Percentiles rank a stretch among this genome's conserved stretches.
phyloP scores from a whole-genome alignment of 768 basidiomycete genomes.

The Lentinula detonsa region DNA sequence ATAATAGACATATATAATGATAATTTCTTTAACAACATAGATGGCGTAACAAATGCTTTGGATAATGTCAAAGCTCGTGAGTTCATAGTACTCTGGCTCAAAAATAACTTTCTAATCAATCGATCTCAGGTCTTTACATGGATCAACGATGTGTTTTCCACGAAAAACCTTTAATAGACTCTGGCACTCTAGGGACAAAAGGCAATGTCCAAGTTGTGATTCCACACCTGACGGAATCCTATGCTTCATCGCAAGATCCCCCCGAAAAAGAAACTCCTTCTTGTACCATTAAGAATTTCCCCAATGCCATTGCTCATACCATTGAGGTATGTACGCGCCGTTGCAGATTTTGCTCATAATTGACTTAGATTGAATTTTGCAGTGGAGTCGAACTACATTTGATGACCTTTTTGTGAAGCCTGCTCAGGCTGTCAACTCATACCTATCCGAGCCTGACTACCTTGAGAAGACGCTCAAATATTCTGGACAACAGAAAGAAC shows the following conservation, averaged over 20 bases:
- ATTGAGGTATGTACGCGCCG: constrained; percentile 63
- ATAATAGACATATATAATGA: constrained; percentile 78
- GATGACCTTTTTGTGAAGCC: constrained; percentile 93
- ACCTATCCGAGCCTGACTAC: constrained; percentile 95
- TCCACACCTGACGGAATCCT: constrained; percentile 92
- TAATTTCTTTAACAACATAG: constrained; percentile 79
- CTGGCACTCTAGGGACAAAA: constrained; percentile 97
- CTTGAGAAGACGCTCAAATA: constrained; percentile 87
- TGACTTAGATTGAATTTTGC: not conserved
- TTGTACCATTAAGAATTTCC: constrained; percentile 99
- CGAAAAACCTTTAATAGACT: constrained; percentile 92
- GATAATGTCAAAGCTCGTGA: constrained; percentile 95
- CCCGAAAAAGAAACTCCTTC: constrained; percentile 96
- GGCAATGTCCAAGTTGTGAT: constrained; percentile 95
- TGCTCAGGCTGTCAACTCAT: constrained; percentile 88
- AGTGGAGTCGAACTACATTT: constrained; percentile 95
- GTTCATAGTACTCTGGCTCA: constrained; percentile 18
- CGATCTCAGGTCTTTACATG: constrained; percentile 81
- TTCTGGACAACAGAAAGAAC: constrained; percentile 87
- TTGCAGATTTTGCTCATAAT: not conserved
- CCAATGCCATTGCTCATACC: constrained; percentile 95
- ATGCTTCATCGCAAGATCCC: constrained; percentile 96
- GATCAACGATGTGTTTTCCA: constrained; percentile 97
- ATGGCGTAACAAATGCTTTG: constrained; percentile 95
- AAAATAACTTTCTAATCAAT: not conserved